These are phyloP conservation scores for Domatiomyces globalis DNA, from an alignment of 2,329 filamentous ascomycete genomes.

Conservation along the genomic window DNA sequence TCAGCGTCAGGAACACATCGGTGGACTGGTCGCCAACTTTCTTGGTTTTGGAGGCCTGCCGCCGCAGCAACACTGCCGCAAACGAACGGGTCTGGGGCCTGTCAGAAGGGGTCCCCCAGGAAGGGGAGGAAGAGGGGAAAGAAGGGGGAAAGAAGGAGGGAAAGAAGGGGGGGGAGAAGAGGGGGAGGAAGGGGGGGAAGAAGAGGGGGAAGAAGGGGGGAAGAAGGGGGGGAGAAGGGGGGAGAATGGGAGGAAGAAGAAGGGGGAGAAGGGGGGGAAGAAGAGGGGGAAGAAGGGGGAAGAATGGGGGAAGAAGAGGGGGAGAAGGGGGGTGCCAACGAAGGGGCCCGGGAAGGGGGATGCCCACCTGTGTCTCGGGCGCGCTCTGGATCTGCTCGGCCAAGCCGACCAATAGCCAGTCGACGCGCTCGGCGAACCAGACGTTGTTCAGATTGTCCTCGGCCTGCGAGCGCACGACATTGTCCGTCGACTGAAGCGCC, in stretches of 20 bases:
- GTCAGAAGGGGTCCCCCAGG: conserved; percentile 7
- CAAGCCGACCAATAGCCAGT: conserved; percentile 82
- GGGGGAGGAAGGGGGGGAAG: no score
- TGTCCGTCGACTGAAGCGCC: conserved; percentile 81
- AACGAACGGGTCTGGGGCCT: conserved; percentile 64
- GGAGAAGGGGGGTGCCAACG: neutral
- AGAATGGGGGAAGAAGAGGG: no score
- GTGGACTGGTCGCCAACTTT: conserved; percentile 59
- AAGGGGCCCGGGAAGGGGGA: neutral
- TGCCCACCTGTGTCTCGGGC: conserved; percentile 55
- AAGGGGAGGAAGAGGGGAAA: no score
- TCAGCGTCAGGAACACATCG: conserved; percentile 75
- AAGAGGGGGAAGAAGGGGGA: no score
- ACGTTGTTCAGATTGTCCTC: conserved; percentile 83
- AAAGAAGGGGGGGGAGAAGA: no score
- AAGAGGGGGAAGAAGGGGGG: no score
- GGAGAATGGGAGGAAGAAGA: no score
- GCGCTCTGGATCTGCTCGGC: conserved; percentile 78
- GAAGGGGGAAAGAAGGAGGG: no score
- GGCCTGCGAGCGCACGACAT: conserved; percentile 66
- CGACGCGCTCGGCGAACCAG: conserved; percentile 71
- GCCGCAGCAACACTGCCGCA: conserved; percentile 82
- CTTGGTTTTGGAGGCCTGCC: conserved; percentile 77
- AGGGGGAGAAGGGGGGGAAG: no score
- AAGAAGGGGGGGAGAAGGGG: no score